Base-by-base conservation (phyloP, 2,329 filamentous ascomycete species). In the Aspergillus floridensis region DNA sequence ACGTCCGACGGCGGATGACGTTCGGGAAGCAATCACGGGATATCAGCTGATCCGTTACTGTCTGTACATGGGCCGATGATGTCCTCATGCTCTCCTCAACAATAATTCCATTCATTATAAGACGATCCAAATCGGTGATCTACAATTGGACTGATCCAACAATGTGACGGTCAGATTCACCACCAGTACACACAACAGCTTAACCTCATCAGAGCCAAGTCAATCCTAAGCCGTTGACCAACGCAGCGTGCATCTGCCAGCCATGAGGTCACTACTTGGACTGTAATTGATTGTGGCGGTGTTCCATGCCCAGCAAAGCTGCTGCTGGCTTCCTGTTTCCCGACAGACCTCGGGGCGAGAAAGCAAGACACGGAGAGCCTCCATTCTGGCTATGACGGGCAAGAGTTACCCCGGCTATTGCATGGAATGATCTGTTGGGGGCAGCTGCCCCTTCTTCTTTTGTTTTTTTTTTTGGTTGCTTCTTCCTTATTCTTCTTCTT, bases 1-100 rank as follows among this genome's bases (percentile, higher is more conserved):
- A 50, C 38, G 24, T 58, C 63, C 65, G 65, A 59, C n/a, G 12
- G 44, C 49, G 54, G 35, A 56, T 68, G 65, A 65, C 58, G 58
- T 60, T 60, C 63, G 58, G 61, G 50, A 59, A 51, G 44, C 21
- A 54, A 52, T 55, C 53, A 56, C 54, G 49, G 57, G 50, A 59
- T 56, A 46, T 50, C 24, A 44, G 11, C 44, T 49, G 47, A 49
- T 29, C 7, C 2, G 22, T 1, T 8, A 29, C 26, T 29, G 5
- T 29, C 6, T 8, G 26, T 29, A n/a, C n/a, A 29, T 31, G 38
- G n/a, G 38, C 16, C 38, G 38, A 44, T 44, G 38, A 44, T 44
- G 38, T 44, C 38, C 12, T 44, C 32, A 35, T 35, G 14, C 32
- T 12, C 4, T 35, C 32, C 10, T 35, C 32, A 35, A 35, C 32